Conservation (phyloP, 1,284 basidiomycete genomes). For the Papiliotrema fonsecae region DNA sequence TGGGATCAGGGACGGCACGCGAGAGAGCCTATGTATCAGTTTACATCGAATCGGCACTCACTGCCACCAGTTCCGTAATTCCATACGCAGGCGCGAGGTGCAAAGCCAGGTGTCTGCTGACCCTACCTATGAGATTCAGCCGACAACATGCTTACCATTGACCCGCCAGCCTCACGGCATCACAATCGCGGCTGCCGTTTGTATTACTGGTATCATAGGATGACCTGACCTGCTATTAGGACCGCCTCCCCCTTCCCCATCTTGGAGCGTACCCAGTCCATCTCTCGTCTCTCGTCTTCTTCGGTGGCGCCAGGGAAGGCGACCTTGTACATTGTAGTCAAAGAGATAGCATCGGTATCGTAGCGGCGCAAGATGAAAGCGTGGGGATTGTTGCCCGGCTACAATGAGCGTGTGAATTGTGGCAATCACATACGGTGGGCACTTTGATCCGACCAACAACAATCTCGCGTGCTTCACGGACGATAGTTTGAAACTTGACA, state of each 20-base stretch:
- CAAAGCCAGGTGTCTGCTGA: conserved; percentile 66
- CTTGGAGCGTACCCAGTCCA: conserved; percentile 68
- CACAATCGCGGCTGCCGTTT: conserved; percentile 67
- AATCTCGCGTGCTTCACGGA: conserved; percentile 74
- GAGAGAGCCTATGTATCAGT: conserved; percentile 55
- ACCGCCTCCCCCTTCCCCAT: too few species aligned
- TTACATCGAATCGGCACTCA: conserved; percentile 12
- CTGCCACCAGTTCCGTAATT: conserved; percentile 53
- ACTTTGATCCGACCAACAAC: conserved; percentile 91
- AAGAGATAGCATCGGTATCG: conserved; percentile 90
- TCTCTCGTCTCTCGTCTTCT: conserved; percentile 73
- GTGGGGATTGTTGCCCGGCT: conserved; percentile 50
- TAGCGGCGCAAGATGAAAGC: conserved; percentile 94
- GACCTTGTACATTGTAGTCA: conserved; percentile 96
- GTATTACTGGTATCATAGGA: conserved; percentile 72
- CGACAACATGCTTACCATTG: conserved; percentile 53
- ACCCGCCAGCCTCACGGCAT: conserved; percentile 69
- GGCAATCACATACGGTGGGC: conserved; percentile 62
- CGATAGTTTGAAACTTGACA: conserved; percentile 79
- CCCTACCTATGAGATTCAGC: conserved; percentile 52
- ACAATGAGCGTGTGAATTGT: neutral
- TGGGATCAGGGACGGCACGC: conserved; percentile 70
- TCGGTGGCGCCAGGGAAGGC: conserved; percentile 84
- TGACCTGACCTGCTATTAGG: conserved; percentile 56
- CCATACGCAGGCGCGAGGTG: conserved; percentile 51